phyloP scores from a whole-genome alignment of 1,139 yeast genomes.

The Yarrowia galli region DNA sequence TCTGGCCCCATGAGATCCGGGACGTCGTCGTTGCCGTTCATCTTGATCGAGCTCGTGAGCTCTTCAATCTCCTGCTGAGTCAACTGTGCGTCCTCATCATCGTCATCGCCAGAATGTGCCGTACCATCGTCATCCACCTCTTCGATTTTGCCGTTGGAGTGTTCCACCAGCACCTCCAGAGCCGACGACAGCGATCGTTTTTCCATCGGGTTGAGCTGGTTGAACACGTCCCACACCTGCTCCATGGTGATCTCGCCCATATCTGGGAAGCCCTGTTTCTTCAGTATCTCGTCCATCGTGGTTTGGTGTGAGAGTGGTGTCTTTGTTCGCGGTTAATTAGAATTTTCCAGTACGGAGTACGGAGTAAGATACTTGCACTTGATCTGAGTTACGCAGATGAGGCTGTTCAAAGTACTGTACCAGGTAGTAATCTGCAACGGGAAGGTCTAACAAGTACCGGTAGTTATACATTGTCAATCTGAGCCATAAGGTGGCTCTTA shows the following conservation, averaged over 20 bases:
- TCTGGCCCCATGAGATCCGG: slow-evolving; percentile 4
- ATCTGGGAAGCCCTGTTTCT: slow-evolving; percentile 38
- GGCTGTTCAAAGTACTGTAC: too few relatives aligned
- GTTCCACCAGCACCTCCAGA: slow-evolving; percentile 30
- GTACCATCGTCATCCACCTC: background rate
- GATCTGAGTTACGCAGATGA: background rate
- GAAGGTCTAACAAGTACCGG: too few relatives aligned
- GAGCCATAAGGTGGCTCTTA: too few relatives aligned
- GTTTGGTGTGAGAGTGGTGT: background rate
- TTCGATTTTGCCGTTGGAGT: slow-evolving; percentile 25
- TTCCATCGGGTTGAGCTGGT: slow-evolving; percentile 38
- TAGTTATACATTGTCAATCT: too few relatives aligned
- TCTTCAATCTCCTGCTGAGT: background rate
- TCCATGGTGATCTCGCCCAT: slow-evolving; percentile 38
- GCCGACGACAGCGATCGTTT: slow-evolving; percentile 23
- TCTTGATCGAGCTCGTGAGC: background rate
- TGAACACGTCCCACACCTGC: slow-evolving; percentile 38
- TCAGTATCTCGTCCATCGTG: slow-evolving; percentile 21
- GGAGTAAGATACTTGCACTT: background rate
- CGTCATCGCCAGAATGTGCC: background rate
- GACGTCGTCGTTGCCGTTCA: background rate
- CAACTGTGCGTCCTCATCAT: background rate
- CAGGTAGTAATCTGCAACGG: too few relatives aligned
- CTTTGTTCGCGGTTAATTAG: background rate
- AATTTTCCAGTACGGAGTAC: slow-evolving; percentile 5